Evolutionary conservation across 192 early-diverging fungal genomes (phyloP).

Genomic region (Umbelopsis ramanniana): DNA sequence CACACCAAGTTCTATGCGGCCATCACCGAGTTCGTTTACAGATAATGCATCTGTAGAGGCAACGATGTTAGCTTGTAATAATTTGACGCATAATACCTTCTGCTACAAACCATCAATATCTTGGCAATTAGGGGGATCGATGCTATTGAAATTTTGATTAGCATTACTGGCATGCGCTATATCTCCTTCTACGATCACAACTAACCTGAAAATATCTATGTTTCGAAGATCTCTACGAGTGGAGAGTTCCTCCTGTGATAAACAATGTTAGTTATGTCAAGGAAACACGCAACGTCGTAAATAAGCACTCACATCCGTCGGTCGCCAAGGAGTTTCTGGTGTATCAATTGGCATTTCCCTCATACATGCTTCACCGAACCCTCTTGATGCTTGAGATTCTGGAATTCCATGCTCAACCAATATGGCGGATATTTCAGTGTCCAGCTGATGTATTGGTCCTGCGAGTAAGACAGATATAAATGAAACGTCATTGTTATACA

Average conservation of each 20-base stretch:
- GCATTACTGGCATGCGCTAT: constrained; percentile 15
- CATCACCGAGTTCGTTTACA: constrained; percentile 50
- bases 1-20: constrained; percentile 69
- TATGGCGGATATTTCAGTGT: constrained; percentile 78
- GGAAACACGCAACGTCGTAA: not conserved
- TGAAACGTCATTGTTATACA: no score
- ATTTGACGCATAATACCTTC: not conserved
- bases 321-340: constrained; percentile 55
- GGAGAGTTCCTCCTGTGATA: constrained; percentile 43
- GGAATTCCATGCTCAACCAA: constrained; percentile 79
- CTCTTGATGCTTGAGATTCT: constrained; percentile 71
- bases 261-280: not conserved
- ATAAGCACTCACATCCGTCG: constrained; percentile 27
- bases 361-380: constrained; percentile 64
- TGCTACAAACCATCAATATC: constrained; percentile 70
- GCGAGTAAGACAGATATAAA: not conserved
- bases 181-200: not conserved
- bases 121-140: constrained; percentile 78
- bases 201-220: constrained; percentile 33
- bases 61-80: not conserved
- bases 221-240: constrained; percentile 45
- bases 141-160: constrained; percentile 47
- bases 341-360: constrained; percentile 71
- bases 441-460: constrained; percentile 66
- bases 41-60: constrained; percentile 62